Conservation (phyloP, 345 rosid species). For the Pelargonium nanum region DNA sequence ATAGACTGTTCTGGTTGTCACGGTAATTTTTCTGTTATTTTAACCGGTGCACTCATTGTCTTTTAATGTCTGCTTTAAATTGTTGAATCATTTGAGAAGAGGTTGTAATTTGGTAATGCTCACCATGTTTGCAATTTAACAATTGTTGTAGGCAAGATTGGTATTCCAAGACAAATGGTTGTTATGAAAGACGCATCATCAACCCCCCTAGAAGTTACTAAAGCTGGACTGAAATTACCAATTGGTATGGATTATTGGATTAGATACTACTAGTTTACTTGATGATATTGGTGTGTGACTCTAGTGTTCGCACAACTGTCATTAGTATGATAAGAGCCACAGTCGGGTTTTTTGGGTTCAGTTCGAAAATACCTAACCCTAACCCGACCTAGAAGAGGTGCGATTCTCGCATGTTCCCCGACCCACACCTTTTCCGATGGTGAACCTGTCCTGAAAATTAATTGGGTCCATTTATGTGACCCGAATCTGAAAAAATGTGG, state of each 20-base stretch:
- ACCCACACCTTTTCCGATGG: too few species aligned
- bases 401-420: too few species aligned
- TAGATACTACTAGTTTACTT: too few species aligned
- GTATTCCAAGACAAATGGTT: constrained; percentile 74
- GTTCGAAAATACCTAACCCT: too few species aligned
- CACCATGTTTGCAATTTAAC: neutral
- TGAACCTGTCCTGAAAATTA: too few species aligned
- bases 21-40: constrained; percentile 29
- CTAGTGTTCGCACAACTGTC: too few species aligned
- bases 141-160: constrained; percentile 46
- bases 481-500: too few species aligned
- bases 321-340: too few species aligned
- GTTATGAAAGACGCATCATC: constrained; percentile 47
- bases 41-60: neutral
- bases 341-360: too few species aligned
- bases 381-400: too few species aligned
- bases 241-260: constrained; percentile 43
- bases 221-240: constrained; percentile 69
- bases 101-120: constrained; percentile 10
- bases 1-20: constrained; percentile 45
- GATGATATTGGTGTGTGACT: neutral
- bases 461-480: too few species aligned
- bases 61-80: neutral
- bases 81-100: neutral
- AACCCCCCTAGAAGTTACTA: constrained; percentile 39